phyloP scores from a whole-genome alignment of 1,284 basidiomycete genomes.

The Afroboletus lepidellus region DNA sequence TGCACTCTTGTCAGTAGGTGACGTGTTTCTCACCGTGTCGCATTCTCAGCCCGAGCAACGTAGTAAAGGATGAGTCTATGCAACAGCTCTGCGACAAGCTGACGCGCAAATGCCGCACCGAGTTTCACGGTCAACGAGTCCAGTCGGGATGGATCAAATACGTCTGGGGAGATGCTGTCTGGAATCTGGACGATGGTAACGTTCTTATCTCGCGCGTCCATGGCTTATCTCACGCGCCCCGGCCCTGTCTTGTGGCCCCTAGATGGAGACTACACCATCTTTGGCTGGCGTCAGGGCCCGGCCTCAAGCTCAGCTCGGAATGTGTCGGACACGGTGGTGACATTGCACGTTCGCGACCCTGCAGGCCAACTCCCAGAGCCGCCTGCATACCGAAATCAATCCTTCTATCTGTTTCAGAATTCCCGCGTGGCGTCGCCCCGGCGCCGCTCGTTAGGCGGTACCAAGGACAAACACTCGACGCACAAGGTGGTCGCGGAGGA shows the following conservation, averaged over 20 bases:
- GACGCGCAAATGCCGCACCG: conserved; percentile 56
- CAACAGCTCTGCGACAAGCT: conserved; percentile 65
- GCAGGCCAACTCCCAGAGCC: conserved; percentile 54
- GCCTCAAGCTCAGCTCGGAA: conserved; percentile 26
- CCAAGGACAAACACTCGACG: conserved; percentile 35
- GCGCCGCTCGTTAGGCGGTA: conserved; percentile 36
- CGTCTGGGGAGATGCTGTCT: conserved; percentile 66
- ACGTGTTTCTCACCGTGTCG: background rate
- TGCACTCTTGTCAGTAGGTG: conserved; percentile 61
- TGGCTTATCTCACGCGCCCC: background rate
- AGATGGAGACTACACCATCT: conserved; percentile 81
- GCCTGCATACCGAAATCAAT: conserved; percentile 62
- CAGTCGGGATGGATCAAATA: conserved; percentile 80
- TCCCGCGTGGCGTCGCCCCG: conserved; percentile 9
- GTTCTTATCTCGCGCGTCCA: background rate
- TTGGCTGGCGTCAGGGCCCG: conserved; percentile 62
- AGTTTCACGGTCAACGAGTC: conserved; percentile 57
- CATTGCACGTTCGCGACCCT: conserved; percentile 67
- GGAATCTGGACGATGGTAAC: conserved; percentile 78
- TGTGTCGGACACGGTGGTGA: conserved; percentile 37
- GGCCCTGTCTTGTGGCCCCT: background rate
- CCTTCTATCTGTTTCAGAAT: conserved; percentile 64
- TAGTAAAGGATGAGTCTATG: conserved; percentile 67
- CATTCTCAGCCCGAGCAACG: conserved; percentile 6
- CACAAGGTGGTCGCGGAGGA: conserved; percentile 24